A percentile compares a stretch with the other conserved stretches of the same genome.
phyloP scores from a whole-genome alignment of 2,329 filamentous ascomycete species.

The Lachnellula arida region DNA sequence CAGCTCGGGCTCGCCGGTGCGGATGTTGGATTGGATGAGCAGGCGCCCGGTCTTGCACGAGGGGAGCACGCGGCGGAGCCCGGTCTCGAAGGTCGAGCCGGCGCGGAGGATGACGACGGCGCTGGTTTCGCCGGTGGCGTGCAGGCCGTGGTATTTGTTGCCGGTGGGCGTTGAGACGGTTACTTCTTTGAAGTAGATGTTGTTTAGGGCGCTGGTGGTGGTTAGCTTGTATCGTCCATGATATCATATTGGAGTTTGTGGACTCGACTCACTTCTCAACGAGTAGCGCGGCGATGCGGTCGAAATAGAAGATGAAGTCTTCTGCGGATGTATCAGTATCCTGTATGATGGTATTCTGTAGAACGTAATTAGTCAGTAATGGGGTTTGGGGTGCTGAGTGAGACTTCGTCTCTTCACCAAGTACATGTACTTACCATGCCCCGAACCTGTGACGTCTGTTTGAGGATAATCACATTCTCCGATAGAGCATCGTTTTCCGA shows the following conservation, averaged over 20 bases:
- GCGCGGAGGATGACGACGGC: conserved; percentile 87
- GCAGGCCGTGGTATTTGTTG: conserved; percentile 65
- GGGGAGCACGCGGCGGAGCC: conserved; percentile 83
- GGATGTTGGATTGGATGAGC: conserved; percentile 82
- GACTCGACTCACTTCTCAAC: conserved; percentile 61
- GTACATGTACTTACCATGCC: conserved; percentile 52
- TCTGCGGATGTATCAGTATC: conserved; percentile 73
- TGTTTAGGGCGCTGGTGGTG: conserved; percentile 63
- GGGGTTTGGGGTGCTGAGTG: too few species aligned
- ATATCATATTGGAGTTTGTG: neutral
- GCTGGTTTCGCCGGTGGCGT: conserved; percentile 67
- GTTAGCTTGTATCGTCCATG: conserved; percentile 19
- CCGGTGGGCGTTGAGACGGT: conserved; percentile 68
- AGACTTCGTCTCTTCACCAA: too few species aligned
- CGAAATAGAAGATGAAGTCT: conserved; percentile 97
- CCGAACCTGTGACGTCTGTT: conserved; percentile 72
- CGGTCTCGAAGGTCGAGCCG: conserved; percentile 82
- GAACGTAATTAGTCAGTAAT: neutral
- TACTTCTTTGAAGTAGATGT: conserved; percentile 61
- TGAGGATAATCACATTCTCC: conserved; percentile 66
- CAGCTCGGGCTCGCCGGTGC: conserved; percentile 85
- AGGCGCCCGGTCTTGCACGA: conserved; percentile 87
- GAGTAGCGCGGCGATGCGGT: conserved; percentile 77
- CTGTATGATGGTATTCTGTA: conserved; percentile 72
- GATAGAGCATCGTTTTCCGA: conserved; percentile 70